Conservation (phyloP, 495 filamentous ascomycete species). For the Achaetomiella virescens region DNA sequence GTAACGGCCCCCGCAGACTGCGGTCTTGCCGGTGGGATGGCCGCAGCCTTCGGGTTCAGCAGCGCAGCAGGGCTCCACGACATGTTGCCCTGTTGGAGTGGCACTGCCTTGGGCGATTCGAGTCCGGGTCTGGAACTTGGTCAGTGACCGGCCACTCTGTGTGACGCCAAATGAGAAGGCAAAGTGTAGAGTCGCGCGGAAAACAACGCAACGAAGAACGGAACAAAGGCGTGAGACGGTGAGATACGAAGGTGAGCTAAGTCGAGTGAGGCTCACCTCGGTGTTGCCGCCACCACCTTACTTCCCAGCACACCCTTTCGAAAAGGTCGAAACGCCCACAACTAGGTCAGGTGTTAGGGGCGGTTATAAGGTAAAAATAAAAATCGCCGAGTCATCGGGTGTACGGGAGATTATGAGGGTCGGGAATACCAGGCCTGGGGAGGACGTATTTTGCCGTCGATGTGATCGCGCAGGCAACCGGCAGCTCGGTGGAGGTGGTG, state of each 20-base stretch:
- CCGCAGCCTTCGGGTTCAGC: slow-evolving; percentile 25
- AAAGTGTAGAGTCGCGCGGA: not conserved
- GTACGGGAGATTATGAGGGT: too few relatives aligned
- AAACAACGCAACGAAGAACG: not conserved
- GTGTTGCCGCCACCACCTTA: not conserved
- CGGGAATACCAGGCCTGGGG: too few relatives aligned
- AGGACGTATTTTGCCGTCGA: too few relatives aligned
- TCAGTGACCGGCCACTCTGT: slow-evolving; percentile 2
- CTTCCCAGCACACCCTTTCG: too few relatives aligned
- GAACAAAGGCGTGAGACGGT: not conserved
- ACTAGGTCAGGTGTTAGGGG: too few relatives aligned
- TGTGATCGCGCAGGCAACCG: too few relatives aligned
- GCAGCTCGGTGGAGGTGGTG: too few relatives aligned
- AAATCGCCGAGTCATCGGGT: too few relatives aligned
- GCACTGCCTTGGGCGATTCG: not conserved
- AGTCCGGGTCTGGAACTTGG: not conserved
- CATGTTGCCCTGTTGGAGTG: slow-evolving; percentile 16
- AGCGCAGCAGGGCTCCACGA: slow-evolving; percentile 23
- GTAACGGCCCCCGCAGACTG: slow-evolving; percentile 13
- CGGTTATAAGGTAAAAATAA: too few relatives aligned
- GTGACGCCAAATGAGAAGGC: not conserved
- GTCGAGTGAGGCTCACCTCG: slow-evolving; percentile 2
- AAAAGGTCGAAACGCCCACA: too few relatives aligned
- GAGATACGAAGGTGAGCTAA: not conserved
- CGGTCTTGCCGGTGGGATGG: slow-evolving; percentile 4